Percentiles rank a stretch among this genome's conserved stretches.
Conservation (phyloP, 192 early-diverging fungal genomes). For the Blastocladiella britannica region DNA sequence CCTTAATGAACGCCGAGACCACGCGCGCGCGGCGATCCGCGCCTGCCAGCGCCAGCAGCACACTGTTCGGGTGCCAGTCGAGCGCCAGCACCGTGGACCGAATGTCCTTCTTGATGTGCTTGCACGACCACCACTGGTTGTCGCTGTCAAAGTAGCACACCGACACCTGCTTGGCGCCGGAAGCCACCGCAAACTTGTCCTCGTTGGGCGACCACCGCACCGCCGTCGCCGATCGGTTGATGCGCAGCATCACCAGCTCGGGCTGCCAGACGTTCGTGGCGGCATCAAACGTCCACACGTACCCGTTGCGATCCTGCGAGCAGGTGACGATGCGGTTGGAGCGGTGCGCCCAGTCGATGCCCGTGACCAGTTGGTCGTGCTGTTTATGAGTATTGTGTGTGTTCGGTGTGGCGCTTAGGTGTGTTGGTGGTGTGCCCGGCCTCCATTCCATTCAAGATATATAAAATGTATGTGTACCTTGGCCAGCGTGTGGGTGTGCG, state of each 20-base stretch:
- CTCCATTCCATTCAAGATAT: too few relatives aligned
- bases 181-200: conserved; percentile 96
- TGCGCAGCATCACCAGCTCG: conserved; percentile 73
- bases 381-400: too few relatives aligned
- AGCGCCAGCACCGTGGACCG: conserved; percentile 66
- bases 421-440: too few relatives aligned
- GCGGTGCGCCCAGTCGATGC: conserved; percentile 85
- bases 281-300: conserved; percentile 76
- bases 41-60: conserved; percentile 73
- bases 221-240: conserved; percentile 88
- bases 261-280: conserved; percentile 53
- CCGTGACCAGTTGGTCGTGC: conserved; percentile 90
- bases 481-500: conserved; percentile 38
- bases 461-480: conserved; percentile 29
- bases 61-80: conserved; percentile 94
- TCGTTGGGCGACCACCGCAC: conserved; percentile 84
- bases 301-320: conserved; percentile 96
- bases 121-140: conserved; percentile 90
- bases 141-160: conserved; percentile 92
- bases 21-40: conserved; percentile 70
- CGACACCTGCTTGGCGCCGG: conserved; percentile 72
- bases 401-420: too few relatives aligned
- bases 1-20: conserved; percentile 87
- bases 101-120: conserved; percentile 88
- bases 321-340: conserved; percentile 90